Base-by-base conservation (phyloP, 805 yeast species). In the Candida sakaeoensis region DNA sequence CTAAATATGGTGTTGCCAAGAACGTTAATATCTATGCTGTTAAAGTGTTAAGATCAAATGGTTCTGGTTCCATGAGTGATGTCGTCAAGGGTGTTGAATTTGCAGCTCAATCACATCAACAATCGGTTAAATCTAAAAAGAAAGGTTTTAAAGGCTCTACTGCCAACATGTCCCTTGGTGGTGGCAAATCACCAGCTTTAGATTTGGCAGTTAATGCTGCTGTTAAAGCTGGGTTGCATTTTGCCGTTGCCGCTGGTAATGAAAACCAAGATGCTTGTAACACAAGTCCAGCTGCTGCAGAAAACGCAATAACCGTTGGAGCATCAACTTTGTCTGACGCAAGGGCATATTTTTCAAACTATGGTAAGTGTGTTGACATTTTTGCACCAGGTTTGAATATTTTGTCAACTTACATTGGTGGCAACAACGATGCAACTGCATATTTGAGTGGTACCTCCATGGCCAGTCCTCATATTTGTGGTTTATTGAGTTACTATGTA, bases 381-480 rank as follows among this genome's bases (percentile, higher is more conserved):
- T 91, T 88, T 59, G 99, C 95, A 21, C 99, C 99, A 17, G 99
- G 99, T 57, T 82, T 88, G 55, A 83, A 87, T 60, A 79, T 91
- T 45, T 72, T 83, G 50, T 87, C 96, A 32, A 84, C 91, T 27
- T 85, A 84, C 60, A 85, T 82, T 60, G 93, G 95, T 32, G 93
- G 95, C 33, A 80, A 88, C 3, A 72, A 75, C 38, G 30, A 77
- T 39, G 85, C 89, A 31, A 83, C 91, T 50, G 89, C 93, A 33
- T 78, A 86, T 28, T 72, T 85, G 60, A 85, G 95, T 27, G 99
- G 99, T 66, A 91, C 97, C 8, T 91, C 98, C 12, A 91, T 91
- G 99, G 96, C 98, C 16, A 85, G 97, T 27, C 98, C 99, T 33
- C 96, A 89, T 58, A 90, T 90, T 51, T 82, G 89, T 44, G 99